A percentile compares a stretch with the other conserved stretches of the same genome.
Evolutionary conservation across 2,329 filamentous ascomycete species (phyloP).

Genomic region (Aphanoascus verrucosus): DNA sequence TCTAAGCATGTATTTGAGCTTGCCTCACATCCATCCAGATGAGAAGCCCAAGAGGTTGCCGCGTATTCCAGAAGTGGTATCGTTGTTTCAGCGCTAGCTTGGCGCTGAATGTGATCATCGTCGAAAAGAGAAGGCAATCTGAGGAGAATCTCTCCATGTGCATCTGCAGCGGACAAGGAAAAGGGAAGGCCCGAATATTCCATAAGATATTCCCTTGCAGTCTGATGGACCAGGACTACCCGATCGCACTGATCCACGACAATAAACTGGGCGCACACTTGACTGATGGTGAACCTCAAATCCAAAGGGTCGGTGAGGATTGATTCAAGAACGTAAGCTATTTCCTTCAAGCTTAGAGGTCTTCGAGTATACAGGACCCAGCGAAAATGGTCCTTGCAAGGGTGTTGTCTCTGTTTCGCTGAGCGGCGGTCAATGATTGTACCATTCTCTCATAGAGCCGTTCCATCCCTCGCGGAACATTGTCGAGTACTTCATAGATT

Average conservation of each 20-base stretch:
- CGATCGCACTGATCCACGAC: constrained; percentile 16
- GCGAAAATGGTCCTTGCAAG: constrained; percentile 18
- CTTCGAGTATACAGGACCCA: constrained; percentile 20
- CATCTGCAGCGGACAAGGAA: too few relatives aligned
- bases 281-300: constrained; percentile 17
- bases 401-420: constrained; percentile 9
- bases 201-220: constrained; percentile 20
- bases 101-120: too few relatives aligned
- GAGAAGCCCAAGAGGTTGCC: too few relatives aligned
- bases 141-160: too few relatives aligned
- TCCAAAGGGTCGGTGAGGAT: constrained; percentile 16
- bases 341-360: constrained; percentile 19
- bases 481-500: constrained; percentile 14
- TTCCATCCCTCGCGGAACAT: constrained; percentile 22
- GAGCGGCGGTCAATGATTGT: not conserved
- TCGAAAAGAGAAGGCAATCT: too few relatives aligned
- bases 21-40: too few relatives aligned
- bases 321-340: constrained; percentile 20
- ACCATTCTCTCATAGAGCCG: constrained; percentile 23
- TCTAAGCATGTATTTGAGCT: too few relatives aligned
- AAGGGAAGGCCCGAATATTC: constrained; percentile 4
- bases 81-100: too few relatives aligned
- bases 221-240: constrained; percentile 21
- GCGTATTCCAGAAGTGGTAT: too few relatives aligned
- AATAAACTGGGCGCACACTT: constrained; percentile 23